phyloP scores from a whole-genome alignment of 257 asterid species.

The Solanum okadae region DNA sequence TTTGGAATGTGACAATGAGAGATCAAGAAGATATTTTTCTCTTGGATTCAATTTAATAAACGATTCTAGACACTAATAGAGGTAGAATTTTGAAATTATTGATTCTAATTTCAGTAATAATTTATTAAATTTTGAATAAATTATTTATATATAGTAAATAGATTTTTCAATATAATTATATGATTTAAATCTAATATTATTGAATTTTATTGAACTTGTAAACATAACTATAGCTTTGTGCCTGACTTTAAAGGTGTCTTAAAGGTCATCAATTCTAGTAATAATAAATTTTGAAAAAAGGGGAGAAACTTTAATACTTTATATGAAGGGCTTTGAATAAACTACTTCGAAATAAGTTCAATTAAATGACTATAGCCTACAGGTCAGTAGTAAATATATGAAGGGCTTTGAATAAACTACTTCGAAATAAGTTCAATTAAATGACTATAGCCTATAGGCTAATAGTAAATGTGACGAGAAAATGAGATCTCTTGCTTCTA shows the following conservation, averaged over 20 bases:
- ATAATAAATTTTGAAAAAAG: background rate
- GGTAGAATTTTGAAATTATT: background rate
- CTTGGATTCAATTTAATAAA: background rate
- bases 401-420: background rate
- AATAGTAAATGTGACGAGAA: no score
- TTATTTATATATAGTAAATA: no score
- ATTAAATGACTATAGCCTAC: no score
- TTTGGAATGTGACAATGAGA: background rate
- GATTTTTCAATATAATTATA: no score
- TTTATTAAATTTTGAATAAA: no score
- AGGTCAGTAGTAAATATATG: background rate
- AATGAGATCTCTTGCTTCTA: background rate
- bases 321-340: background rate
- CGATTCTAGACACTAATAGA: background rate
- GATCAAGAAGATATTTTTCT: background rate
- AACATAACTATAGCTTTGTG: rapidly evolving
- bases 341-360: background rate
- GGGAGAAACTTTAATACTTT: background rate
- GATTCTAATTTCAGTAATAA: no score
- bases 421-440: background rate
- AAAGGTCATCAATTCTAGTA: background rate
- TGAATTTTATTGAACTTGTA: no score
- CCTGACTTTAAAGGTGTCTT: background rate
- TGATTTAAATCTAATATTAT: no score
- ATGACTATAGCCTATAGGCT: no score